Evolutionary conservation across 1,284 basidiomycete species (phyloP), one percentile per base, ranked within the genome.

Genomic region (Singerocomus rubriflavus): DNA sequence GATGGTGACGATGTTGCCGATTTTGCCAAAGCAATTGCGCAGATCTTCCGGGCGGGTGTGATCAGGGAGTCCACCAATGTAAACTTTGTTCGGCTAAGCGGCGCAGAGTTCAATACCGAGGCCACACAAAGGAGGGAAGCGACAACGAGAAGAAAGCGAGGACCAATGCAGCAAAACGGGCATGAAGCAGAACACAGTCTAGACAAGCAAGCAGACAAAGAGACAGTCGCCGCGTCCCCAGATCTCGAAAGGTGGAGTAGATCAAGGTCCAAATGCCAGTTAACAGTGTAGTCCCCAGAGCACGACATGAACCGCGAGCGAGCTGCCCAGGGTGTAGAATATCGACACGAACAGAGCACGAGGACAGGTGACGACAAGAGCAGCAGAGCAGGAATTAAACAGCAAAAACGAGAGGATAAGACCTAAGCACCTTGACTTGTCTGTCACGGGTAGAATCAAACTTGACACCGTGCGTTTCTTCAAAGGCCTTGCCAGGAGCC

Each of bases 361-460:
- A 60, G 53, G 46, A 51, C 52, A 59, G 46, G 53, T 44, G 49
- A 60, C 45, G 62, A 57, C 25, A 48, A 44, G 41, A 51, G 62
- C 40, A 51, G 55, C 52, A 66, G 63, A 53, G 60, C 53, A 55
- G 48, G 59, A 57, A 69, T 29, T 38, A 54, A 54, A 60, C 25
- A 63, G 57, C 54, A 67, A 61, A 58, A 75, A 72, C 69, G 68
- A 70, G 71, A 76, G 77, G 79, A 67, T 51, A 48, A 78, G 78
- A 82, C 78, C 80, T 85, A 90, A 88, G 86, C 88, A 90, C 87
- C 88, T 90, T 90, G 79, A 85, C 74, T 74, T 86, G 85, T 77
- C 88, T 89, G 74, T 90, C 87, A 65, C 85, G 83, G 51, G 59
- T 47, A 62, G 71, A 64, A 52, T 77, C 77, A 57, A 69, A 69